phyloP scores from a whole-genome alignment of 1,284 basidiomycete species.

The Cryptococcus depauperatus region DNA sequence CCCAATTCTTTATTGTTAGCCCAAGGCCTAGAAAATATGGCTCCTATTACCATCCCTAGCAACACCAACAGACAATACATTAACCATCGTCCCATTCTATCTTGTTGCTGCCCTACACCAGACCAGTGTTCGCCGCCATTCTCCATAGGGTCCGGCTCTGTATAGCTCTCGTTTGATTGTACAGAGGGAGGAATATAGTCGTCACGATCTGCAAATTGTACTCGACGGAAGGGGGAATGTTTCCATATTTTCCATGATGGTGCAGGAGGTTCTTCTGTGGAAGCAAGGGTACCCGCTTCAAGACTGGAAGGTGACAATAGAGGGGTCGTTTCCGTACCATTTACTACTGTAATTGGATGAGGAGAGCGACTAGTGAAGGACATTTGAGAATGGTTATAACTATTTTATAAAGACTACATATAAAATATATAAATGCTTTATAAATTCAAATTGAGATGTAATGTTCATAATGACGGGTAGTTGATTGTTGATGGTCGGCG shows the following conservation, averaged over 20 bases:
- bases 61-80: constrained; percentile 12
- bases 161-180: neutral
- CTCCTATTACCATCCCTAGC: constrained; percentile 9
- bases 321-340: too few relatives aligned
- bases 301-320: constrained; percentile 1
- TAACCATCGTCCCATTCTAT: constrained; percentile 4
- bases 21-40: constrained; percentile 6
- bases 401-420: too few relatives aligned
- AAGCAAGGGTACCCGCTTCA: constrained; percentile 3
- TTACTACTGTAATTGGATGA: too few relatives aligned
- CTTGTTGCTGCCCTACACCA: neutral
- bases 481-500: too few relatives aligned
- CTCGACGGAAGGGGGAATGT: constrained; percentile 10
- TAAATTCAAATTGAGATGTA: too few relatives aligned
- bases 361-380: too few relatives aligned
- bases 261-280: neutral
- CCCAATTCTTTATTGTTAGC: constrained; percentile 7
- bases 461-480: too few relatives aligned
- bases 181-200: neutral
- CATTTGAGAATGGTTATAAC: too few relatives aligned
- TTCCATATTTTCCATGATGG: constrained; percentile 18
- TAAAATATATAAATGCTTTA: too few relatives aligned
- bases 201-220: constrained; percentile 8
- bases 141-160: neutral
- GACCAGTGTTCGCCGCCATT: neutral